Base-by-base conservation (phyloP, 768 basidiomycete genomes). In the Russula foetens region DNA sequence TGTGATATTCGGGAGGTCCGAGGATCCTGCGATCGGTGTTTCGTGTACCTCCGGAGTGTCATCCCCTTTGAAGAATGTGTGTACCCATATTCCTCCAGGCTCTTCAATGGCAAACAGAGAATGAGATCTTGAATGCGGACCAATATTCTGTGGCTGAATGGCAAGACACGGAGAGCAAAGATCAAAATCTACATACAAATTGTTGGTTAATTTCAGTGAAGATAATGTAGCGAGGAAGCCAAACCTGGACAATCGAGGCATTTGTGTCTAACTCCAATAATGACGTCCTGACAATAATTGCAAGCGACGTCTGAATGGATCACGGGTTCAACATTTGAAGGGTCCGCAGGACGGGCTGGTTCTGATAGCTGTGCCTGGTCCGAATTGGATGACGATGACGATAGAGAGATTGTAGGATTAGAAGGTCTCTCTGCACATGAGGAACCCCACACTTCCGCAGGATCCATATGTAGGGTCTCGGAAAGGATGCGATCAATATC, bases 211-310 rank as follows among this genome's bases (percentile, higher is more conserved):
- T 31, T 54, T 59, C 51, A 45, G 21, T 7, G 33, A 58, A 44
- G 24, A 17, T 4, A 14, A 39, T 7, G 63, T 21, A 23, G n/a
- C n/a, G 17, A 5, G 1, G 11, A 43, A 31, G 45, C 4, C 78
- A 54, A 69, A 88, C 87, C 78, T 50, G 78, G 75, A 70, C 90
- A 92, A 65, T 90, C 86, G 23, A 90, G 71, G 67, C 91, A 93
- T 71, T 92, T 93, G 71, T 90, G 84, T 46, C 92, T 78, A 56
- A 83, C 69, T 12, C 90, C 91, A 57, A 79, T 73, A 41, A 92
- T 76, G 4, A 71, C 78, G 23, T 71, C 65, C 6, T 77, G 64
- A 71, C 91, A 94, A 17, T 66, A 66, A 70, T 93, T 87, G 70
- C 91, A 94, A 9, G 76, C 48, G n/a, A 90, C 73, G 29, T 79